phyloP scores from a whole-genome alignment of 306 rosid species.

The Ziziphus jujuba region DNA sequence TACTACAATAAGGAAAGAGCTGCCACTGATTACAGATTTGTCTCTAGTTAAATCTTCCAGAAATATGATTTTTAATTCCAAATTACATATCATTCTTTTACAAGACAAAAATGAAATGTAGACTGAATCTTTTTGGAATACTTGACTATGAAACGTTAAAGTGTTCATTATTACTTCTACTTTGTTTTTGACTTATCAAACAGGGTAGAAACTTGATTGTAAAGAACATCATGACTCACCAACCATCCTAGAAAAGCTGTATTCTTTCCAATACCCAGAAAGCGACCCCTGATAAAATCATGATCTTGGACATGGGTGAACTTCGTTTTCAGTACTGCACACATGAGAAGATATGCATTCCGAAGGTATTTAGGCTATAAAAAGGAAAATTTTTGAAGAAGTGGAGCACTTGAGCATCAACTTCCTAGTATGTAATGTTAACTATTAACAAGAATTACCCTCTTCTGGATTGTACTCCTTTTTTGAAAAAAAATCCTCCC shows the following conservation, averaged over 20 bases:
- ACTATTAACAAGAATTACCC: slow-evolving; percentile 10
- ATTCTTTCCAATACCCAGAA: slow-evolving; percentile 32
- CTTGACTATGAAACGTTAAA: too few species aligned
- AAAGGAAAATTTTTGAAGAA: too few species aligned
- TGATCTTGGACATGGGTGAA: slow-evolving; percentile 32
- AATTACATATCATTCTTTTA: too few species aligned
- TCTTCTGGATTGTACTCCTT: slow-evolving; percentile 28
- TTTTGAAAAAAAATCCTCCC: slow-evolving; percentile 35
- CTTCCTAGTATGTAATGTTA: background rate
- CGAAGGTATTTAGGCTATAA: background rate
- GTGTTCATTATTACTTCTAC: background rate
- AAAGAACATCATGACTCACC: slow-evolving; percentile 22
- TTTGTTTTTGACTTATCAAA: background rate
- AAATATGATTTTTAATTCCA: too few species aligned
- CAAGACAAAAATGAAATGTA: too few species aligned
- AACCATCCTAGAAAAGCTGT: slow-evolving; percentile 28
- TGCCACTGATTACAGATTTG: too few species aligned
- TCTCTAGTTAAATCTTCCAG: too few species aligned
- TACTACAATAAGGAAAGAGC: too few species aligned
- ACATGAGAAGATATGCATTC: background rate
- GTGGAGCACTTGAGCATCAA: too few species aligned
- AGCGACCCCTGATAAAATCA: slow-evolving; percentile 28
- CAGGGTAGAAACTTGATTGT: background rate
- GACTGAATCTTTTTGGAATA: too few species aligned
- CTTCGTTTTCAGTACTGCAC: slow-evolving; percentile 25